A percentile compares a stretch with the other conserved stretches of the same genome.
Conservation (phyloP, 768 basidiomycete genomes). For the Baorangia bicolor region DNA sequence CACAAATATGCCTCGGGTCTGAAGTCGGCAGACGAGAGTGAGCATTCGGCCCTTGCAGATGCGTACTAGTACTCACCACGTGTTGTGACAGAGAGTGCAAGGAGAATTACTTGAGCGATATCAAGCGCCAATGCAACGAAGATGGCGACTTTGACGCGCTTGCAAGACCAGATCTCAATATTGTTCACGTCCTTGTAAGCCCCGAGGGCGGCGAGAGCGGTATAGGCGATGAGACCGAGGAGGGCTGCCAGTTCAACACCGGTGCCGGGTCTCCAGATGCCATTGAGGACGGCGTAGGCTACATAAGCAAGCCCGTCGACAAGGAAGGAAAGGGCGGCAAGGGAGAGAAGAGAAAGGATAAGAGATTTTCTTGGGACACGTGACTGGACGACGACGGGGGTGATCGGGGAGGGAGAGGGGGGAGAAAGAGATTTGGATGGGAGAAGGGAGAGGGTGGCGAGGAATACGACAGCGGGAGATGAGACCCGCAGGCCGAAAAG, state of each 20-base stretch:
- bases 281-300: conserved; percentile 59
- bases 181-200: conserved; percentile 78
- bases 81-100: conserved; percentile 40
- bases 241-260: conserved; percentile 69
- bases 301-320: conserved; percentile 76
- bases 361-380: conserved; percentile 71
- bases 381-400: conserved; percentile 71
- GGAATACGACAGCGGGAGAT: conserved; percentile 64
- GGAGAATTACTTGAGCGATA: conserved; percentile 54
- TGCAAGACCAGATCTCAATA: conserved; percentile 64
- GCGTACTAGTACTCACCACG: conserved; percentile 31
- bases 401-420: conserved; percentile 58
- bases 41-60: neutral
- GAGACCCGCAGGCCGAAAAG: conserved; percentile 61
- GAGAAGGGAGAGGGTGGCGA: conserved; percentile 61
- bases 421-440: conserved; percentile 46
- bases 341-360: conserved; percentile 70
- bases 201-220: conserved; percentile 71
- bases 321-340: conserved; percentile 71
- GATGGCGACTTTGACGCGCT: conserved; percentile 54
- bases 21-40: neutral
- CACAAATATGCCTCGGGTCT: conserved; percentile 23
- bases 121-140: conserved; percentile 57
- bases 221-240: conserved; percentile 66
- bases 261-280: conserved; percentile 60